A percentile compares a stretch with the other conserved stretches of the same genome.
phyloP scores from a whole-genome alignment of 163 green algal genomes.

The Trebouxiophyceae sp. region DNA sequence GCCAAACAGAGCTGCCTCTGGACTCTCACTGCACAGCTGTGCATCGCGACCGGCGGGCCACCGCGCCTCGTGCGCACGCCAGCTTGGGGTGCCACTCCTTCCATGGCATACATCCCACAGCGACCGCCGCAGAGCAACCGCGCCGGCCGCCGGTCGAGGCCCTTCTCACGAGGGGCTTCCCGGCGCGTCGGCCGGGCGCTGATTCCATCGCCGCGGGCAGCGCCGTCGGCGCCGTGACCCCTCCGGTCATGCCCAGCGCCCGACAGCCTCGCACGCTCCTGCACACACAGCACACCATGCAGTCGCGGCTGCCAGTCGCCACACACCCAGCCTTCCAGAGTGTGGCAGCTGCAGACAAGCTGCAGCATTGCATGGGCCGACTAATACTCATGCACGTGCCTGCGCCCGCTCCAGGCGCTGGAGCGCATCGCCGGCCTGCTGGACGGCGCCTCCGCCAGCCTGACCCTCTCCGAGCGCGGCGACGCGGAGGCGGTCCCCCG shows the following conservation, averaged over 20 bases:
- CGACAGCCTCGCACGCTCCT: conserved; percentile 27
- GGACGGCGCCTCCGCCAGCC: conserved; percentile 52
- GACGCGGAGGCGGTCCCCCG: conserved; percentile 62
- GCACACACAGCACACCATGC: no score
- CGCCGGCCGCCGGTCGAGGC: conserved; percentile 33
- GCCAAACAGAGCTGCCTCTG: no score
- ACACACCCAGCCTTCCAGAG: no score
- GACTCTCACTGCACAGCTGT: no score
- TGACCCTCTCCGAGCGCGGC: conserved; percentile 74
- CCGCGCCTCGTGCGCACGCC: no score
- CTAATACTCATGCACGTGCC: no score
- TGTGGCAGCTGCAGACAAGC: no score
- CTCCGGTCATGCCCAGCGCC: conserved; percentile 49
- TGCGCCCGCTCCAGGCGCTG: conserved; percentile 67
- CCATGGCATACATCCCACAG: conserved; percentile 29
- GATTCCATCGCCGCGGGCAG: conserved; percentile 59
- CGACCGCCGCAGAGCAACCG: conserved; percentile 40
- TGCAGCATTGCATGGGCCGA: no score
- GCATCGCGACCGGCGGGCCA: no score
- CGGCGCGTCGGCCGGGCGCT: conserved; percentile 31
- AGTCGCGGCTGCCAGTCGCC: no score
- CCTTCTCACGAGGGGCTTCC: conserved; percentile 23
- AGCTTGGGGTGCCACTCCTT: no score
- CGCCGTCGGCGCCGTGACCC: conserved; percentile 51
- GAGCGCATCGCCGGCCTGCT: conserved; percentile 83